Evolutionary conservation across 805 yeast genomes (phyloP).

Genomic region (Huiozyma naganishii): DNA sequence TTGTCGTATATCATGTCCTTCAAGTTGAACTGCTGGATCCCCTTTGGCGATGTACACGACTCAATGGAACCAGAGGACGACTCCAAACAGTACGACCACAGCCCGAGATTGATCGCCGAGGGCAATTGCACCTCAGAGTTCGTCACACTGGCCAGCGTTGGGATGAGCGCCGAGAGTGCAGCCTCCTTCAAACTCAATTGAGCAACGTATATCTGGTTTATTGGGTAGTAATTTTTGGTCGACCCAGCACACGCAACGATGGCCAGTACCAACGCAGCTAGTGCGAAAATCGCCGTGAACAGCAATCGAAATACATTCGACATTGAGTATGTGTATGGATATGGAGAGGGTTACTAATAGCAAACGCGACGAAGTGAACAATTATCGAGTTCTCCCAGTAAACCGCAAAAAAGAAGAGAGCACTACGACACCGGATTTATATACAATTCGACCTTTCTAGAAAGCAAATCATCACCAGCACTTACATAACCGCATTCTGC

Average conservation of each 20-base stretch:
- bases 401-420: no score
- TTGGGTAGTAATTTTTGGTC: conserved; percentile 31
- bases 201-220: conserved; percentile 38
- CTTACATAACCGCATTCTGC: no score
- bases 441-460: no score
- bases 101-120: conserved; percentile 41
- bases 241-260: conserved; percentile 45
- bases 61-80: conserved; percentile 10
- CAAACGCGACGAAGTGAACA: no score
- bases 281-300: conserved; percentile 23
- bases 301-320: conserved; percentile 13
- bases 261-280: conserved; percentile 37
- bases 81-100: conserved; percentile 58
- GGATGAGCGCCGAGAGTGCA: neutral
- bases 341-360: neutral
- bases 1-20: conserved; percentile 16
- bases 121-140: conserved; percentile 27
- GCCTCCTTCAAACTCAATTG: conserved; percentile 35
- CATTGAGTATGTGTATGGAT: conserved; percentile 6
- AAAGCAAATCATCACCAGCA: no score
- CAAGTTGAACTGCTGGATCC: conserved; percentile 22
- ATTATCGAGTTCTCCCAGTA: no score
- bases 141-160: neutral
- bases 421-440: no score
- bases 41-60: conserved; percentile 22